Percentiles rank a stretch among this genome's conserved stretches.
phyloP scores from a whole-genome alignment of 2,329 filamentous ascomycete genomes.

The Capronia epimyces region DNA sequence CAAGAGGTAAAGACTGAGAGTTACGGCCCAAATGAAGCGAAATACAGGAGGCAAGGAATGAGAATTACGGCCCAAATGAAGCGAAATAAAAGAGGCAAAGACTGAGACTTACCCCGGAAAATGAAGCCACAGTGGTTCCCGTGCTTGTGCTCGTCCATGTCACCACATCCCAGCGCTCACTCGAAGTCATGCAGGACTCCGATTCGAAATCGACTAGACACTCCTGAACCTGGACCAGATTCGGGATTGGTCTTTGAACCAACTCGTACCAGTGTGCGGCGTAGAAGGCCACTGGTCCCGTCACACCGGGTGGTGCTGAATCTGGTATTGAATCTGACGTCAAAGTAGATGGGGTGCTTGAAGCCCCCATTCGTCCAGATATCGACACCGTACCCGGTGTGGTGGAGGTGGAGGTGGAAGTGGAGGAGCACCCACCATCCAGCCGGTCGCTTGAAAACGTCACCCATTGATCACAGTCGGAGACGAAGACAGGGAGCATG shows the following conservation, averaged over 20 bases:
- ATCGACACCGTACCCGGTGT: background rate
- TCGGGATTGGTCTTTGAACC: conserved; percentile 10
- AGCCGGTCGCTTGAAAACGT: conserved; percentile 26
- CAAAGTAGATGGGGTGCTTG: background rate
- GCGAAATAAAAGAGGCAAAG: background rate
- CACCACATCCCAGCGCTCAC: conserved; percentile 21
- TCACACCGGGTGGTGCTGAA: background rate
- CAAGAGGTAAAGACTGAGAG: no score
- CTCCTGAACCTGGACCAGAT: conserved; percentile 15
- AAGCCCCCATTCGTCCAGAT: background rate
- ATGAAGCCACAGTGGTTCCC: conserved; percentile 12
- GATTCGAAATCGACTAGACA: conserved; percentile 9
- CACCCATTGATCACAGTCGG: conserved; percentile 25
- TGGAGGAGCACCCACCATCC: background rate
- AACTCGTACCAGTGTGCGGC: conserved; percentile 26
- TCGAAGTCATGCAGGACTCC: conserved; percentile 13
- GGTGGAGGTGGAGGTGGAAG: background rate
- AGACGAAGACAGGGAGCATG: conserved; percentile 20
- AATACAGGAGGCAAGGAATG: background rate
- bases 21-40: background rate
- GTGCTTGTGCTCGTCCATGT: conserved; percentile 5
- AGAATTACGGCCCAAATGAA: background rate
- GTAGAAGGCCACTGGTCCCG: conserved; percentile 17
- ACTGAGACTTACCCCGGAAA: conserved; percentile 11
- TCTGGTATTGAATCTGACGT: background rate